Conservation (phyloP, 75 land plant genomes). For the Larix kaempferi region DNA sequence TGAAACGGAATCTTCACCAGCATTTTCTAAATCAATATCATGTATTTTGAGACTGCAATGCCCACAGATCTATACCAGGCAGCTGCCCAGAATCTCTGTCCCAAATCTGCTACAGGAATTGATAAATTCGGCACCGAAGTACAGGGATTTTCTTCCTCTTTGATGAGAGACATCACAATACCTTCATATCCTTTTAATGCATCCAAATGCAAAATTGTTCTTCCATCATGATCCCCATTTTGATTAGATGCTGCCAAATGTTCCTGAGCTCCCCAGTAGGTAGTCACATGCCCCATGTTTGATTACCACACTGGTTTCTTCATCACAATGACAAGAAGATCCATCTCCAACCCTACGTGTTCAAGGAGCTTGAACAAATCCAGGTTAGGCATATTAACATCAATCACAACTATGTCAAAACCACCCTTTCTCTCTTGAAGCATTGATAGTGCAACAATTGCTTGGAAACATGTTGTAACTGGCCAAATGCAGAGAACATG, state of each 20-base stretch:
- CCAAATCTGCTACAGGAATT: no score
- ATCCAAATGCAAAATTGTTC: no score
- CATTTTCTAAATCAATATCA: no score
- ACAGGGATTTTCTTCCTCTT: no score
- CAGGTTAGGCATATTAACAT: slow-evolving; percentile 42
- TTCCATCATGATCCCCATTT: slow-evolving; percentile 12
- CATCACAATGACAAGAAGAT: slow-evolving; percentile 53
- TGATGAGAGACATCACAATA: no score
- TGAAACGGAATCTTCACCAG: no score
- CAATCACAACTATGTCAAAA: slow-evolving; percentile 39
- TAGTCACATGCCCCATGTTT: slow-evolving; percentile 95
- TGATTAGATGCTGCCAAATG: slow-evolving; percentile 86
- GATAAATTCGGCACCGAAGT: no score
- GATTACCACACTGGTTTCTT: slow-evolving; percentile 73
- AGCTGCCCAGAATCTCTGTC: no score
- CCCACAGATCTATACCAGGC: no score
- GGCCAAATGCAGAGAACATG: background rate
- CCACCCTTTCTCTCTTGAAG: slow-evolving; percentile 23
- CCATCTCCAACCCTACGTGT: slow-evolving; percentile 31
- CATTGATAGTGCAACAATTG: slow-evolving; percentile 21
- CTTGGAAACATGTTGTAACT: slow-evolving; percentile 25
- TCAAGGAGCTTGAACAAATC: slow-evolving; percentile 44
- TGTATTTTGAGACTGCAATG: no score
- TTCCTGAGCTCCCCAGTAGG: slow-evolving; percentile 74
- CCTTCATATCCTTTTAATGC: no score